Evolutionary conservation across 495 filamentous ascomycete species (phyloP), one percentile per base, ranked within the genome.

Genomic region (Aspergillus incahuasiensis): DNA sequence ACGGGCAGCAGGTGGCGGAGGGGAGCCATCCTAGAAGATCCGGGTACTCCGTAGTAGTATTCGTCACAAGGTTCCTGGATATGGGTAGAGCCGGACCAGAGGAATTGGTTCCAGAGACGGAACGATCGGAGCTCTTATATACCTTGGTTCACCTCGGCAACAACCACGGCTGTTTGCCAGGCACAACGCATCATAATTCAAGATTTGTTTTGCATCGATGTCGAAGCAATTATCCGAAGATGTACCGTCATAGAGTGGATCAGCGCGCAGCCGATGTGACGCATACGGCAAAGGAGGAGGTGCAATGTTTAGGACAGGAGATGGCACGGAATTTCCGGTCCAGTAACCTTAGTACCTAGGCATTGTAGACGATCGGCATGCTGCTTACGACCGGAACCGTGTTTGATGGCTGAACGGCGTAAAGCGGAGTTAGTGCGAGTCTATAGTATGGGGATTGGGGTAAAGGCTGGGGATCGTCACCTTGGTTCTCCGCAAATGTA

Each of bases 1-100:
- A 64, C 20, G 18, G 61, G 52, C 7, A 70, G 34, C 15, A 49
- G 41, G 44, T 52, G 55, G 16, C 48, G 52, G n/a, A 62, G 46
- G 24, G 44, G 44, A 32, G 48, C 44, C 62, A 64, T 64, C 12
- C n/a, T 52, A 48, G 16, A 8, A 15, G 35, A 41, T 19, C 7
- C 39, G 52, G 28, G 45, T 38, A 28, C 30, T 22, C 22, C 3
- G 19, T 39, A 32, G 6, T 5, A 35, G 18, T 16, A 3, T 5
- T 40, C 8, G 32, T 18, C 38, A 40, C 15, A 40, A 40, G 38
- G 38, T 40, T 40, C 3, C 15, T 40, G 8, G 38, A 3, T 40
- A 40, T 35, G 34, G 38, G n/a, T 3, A 40, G 3, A 40, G 13
- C 38, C 13, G n/a, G n/a, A 30, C 16, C 18, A 30, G 30, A 22